A percentile compares a stretch with the other conserved stretches of the same genome.
Conservation (phyloP, 2,329 filamentous ascomycete genomes). For the Fusarium sp. region DNA sequence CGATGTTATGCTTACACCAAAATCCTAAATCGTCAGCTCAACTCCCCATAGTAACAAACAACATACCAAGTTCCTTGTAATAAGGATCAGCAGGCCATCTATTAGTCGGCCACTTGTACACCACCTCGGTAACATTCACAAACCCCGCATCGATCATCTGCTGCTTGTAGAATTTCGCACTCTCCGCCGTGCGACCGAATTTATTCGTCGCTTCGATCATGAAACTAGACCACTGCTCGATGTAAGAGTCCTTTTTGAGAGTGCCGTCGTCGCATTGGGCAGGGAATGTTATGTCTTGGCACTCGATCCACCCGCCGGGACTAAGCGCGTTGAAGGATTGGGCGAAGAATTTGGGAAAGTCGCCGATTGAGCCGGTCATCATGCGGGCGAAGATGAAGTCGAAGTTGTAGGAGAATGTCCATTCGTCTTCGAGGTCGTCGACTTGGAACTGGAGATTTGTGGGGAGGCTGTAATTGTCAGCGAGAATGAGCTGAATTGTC, state of each 20-base stretch:
- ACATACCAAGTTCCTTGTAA: constrained; percentile 60
- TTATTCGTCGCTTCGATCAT: constrained; percentile 45
- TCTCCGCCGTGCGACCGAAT: constrained; percentile 45
- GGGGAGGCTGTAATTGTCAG: constrained; percentile 49
- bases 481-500: not conserved
- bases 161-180: constrained; percentile 43
- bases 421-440: constrained; percentile 54
- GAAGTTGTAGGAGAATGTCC: constrained; percentile 51
- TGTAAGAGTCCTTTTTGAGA: constrained; percentile 39
- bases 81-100: constrained; percentile 61
- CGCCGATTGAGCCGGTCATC: constrained; percentile 48
- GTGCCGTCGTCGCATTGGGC: constrained; percentile 55
- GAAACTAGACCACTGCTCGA: constrained; percentile 42
- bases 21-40: constrained; percentile 45
- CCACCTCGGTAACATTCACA: constrained; percentile 57
- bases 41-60: accelerated
- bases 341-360: constrained; percentile 49
- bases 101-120: constrained; percentile 61
- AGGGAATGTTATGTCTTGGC: constrained; percentile 54
- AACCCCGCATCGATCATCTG: constrained; percentile 63
- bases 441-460: constrained; percentile 60
- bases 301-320: constrained; percentile 56
- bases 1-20: constrained; percentile 48
- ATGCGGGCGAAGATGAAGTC: constrained; percentile 55
- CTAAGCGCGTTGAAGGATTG: constrained; percentile 50